A percentile compares a stretch with the other conserved stretches of the same genome.
phyloP scores from a whole-genome alignment of 2,329 filamentous ascomycete species.

The Myriosclerotinia duriaeana region DNA sequence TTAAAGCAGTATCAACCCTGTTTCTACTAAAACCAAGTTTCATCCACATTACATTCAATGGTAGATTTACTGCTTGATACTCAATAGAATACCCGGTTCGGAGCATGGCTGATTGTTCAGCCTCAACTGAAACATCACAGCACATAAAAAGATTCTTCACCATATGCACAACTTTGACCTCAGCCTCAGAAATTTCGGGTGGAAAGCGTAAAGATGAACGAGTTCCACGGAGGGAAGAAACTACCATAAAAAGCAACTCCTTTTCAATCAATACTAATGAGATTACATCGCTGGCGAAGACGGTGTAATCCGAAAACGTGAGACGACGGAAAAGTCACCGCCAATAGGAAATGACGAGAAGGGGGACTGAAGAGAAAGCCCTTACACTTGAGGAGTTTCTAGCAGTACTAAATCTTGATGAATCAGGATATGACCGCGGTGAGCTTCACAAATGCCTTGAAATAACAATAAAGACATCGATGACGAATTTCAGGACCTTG shows the following conservation, averaged over 20 bases:
- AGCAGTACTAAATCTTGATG: neutral
- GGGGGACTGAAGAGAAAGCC: neutral
- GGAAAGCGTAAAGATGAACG: too few relatives aligned
- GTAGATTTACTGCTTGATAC: too few relatives aligned
- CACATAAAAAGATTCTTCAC: too few relatives aligned
- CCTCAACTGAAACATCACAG: too few relatives aligned
- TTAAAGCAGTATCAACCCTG: too few relatives aligned
- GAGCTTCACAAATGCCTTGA: neutral
- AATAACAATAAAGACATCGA: neutral
- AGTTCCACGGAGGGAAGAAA: neutral
- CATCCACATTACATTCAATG: too few relatives aligned
- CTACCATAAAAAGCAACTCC: neutral
- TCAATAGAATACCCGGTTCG: too few relatives aligned
- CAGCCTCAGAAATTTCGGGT: too few relatives aligned
- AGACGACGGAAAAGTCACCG: neutral
- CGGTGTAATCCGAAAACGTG: neutral
- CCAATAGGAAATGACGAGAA: neutral
- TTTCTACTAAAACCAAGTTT: too few relatives aligned
- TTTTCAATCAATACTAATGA: neutral
- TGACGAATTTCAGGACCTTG: neutral
- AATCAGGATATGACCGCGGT: neutral
- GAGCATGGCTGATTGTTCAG: too few relatives aligned
- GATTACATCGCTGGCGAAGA: neutral
- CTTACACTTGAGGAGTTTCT: neutral
- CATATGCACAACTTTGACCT: too few relatives aligned